Conservation (phyloP, 139 green algal species). For the Protoeuglena noctilucae region DNA sequence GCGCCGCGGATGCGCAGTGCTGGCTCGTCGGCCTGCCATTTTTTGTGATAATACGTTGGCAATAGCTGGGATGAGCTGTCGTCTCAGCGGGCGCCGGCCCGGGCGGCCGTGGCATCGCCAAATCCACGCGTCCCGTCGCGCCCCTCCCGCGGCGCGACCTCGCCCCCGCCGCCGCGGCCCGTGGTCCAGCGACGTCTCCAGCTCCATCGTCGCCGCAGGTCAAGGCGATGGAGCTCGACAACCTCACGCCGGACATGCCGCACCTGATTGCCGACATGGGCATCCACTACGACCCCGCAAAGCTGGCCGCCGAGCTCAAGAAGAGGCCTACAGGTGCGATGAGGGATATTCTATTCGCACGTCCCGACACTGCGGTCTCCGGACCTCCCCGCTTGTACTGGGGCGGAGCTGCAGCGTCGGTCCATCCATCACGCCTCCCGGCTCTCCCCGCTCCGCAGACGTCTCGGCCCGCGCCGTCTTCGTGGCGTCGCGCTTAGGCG, state of each 20-base stretch:
- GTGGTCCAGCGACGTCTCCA: not conserved
- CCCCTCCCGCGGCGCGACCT: not conserved
- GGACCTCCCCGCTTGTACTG: not conserved
- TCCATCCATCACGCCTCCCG: not conserved
- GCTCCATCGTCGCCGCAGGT: conserved; percentile 22
- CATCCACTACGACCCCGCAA: not conserved
- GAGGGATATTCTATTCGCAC: not conserved
- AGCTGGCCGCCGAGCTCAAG: too few species aligned
- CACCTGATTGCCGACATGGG: conserved; percentile 22
- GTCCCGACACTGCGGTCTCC: not conserved
- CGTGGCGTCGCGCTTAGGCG: conserved; percentile 40
- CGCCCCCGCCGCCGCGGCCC: not conserved
- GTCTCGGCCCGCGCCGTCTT: conserved; percentile 29
- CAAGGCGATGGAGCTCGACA: conserved; percentile 57
- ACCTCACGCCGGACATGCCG: conserved; percentile 48
- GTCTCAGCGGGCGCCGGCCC: too few species aligned
- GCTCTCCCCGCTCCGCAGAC: conserved; percentile 23
- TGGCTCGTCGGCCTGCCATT: too few species aligned
- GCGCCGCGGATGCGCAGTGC: too few species aligned
- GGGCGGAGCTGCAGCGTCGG: not conserved
- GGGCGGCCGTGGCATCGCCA: too few species aligned
- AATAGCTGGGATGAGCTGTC: too few species aligned
- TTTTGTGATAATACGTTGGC: not conserved
- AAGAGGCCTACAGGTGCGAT: not conserved
- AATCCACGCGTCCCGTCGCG: not conserved